These are phyloP conservation scores for Aspergillus affinis DNA, from an alignment of 495 filamentous ascomycete species.

Conservation along the genomic window DNA sequence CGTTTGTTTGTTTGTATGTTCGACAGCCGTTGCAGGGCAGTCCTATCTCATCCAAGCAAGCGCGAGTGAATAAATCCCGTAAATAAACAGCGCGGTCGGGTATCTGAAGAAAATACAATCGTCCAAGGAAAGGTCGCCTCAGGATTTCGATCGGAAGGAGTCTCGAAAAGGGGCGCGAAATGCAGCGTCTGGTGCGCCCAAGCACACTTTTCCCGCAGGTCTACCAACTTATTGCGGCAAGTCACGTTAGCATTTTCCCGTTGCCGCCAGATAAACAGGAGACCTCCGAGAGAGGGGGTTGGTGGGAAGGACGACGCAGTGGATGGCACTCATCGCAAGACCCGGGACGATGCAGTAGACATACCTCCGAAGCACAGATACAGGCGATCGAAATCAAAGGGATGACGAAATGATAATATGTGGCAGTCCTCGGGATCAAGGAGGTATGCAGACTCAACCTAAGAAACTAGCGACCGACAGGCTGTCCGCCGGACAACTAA, in stretches of 20 bases:
- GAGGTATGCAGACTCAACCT: slow-evolving; percentile 34
- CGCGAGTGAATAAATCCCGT: slow-evolving; percentile 8
- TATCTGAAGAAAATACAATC: neutral
- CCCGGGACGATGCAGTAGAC: slow-evolving; percentile 3
- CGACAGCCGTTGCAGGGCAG: slow-evolving; percentile 8
- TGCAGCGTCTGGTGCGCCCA: slow-evolving; percentile 15
- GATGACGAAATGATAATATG: slow-evolving; percentile 2
- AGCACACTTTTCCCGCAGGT: slow-evolving; percentile 9
- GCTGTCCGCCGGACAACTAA: slow-evolving; percentile 27
- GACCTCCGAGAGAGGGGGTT: neutral
- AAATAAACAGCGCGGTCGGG: neutral
- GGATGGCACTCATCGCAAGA: neutral
- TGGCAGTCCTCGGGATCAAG: slow-evolving; percentile 18
- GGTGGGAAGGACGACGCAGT: neutral
- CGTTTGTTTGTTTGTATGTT: slow-evolving; percentile 14
- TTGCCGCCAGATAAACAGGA: slow-evolving; percentile 14
- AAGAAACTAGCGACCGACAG: slow-evolving; percentile 32
- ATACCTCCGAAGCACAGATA: slow-evolving; percentile 13
- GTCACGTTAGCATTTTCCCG: slow-evolving; percentile 27
- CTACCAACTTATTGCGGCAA: slow-evolving; percentile 17
- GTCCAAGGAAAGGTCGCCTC: neutral
- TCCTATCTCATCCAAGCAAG: slow-evolving; percentile 25
- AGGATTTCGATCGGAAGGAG: neutral
- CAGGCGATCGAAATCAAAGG: slow-evolving; percentile 4
- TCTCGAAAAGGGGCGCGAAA: neutral